A percentile compares a stretch with the other conserved stretches of the same genome.
Conservation (phyloP, 2,329 filamentous ascomycete species). For the Aspergillus luchuensis region DNA sequence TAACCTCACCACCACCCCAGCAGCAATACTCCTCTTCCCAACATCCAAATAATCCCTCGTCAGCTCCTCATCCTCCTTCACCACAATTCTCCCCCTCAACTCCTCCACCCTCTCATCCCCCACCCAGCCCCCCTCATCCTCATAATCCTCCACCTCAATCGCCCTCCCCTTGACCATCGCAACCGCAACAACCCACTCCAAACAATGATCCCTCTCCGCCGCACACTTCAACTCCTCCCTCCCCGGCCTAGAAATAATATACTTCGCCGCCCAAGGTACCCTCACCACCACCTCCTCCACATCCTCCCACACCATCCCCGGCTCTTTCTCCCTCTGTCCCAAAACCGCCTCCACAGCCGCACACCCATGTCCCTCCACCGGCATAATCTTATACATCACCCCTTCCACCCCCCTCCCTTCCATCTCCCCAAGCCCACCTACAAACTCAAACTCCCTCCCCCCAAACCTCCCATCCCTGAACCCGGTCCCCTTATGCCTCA, state of each 20-base stretch:
- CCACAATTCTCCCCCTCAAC: slow-evolving; percentile 29
- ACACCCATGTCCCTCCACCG: not conserved
- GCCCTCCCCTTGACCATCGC: slow-evolving; percentile 33
- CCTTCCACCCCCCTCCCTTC: not conserved
- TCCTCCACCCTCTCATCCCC: slow-evolving; percentile 20
- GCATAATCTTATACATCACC: not conserved
- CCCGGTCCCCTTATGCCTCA: not conserved
- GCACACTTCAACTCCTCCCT: slow-evolving; percentile 24
- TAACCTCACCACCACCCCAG: slow-evolving; percentile 30
- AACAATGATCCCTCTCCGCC: slow-evolving; percentile 41
- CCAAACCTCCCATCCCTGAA: not conserved
- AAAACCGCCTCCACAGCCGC: not conserved
- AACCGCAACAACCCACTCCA: slow-evolving; percentile 39
- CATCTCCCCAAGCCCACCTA: not conserved
- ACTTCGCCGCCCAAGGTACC: slow-evolving; percentile 31
- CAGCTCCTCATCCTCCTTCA: slow-evolving; percentile 30
- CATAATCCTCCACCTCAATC: slow-evolving; percentile 31
- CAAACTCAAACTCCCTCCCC: not conserved
- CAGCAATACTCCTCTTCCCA: slow-evolving; percentile 29
- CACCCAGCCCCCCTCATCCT: slow-evolving; percentile 30
- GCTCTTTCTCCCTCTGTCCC: not conserved
- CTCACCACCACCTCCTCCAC: slow-evolving; percentile 32
- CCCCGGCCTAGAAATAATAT: slow-evolving; percentile 39
- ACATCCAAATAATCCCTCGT: slow-evolving; percentile 35
- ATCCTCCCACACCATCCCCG: slow-evolving; percentile 6